Conservation (phyloP, 768 basidiomycete genomes). For the Tricholoma terreum region DNA sequence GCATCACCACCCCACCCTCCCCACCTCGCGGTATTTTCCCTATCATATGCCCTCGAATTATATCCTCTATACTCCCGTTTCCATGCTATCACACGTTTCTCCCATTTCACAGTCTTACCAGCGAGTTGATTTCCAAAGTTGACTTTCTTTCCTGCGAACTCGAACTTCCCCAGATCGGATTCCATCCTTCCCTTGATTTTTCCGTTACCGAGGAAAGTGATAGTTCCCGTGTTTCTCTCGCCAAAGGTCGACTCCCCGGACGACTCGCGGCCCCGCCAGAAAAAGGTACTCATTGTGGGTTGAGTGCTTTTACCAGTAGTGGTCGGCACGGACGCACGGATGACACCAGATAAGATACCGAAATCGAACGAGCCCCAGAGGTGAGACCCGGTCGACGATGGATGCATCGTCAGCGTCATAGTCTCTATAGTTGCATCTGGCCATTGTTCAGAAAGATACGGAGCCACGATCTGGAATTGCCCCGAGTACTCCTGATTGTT, state of each 20-base stretch:
- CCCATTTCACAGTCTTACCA: conserved; percentile 6
- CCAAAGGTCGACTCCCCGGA: conserved; percentile 15
- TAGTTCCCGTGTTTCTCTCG: conserved; percentile 13
- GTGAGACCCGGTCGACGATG: conserved; percentile 21
- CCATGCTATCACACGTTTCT: conserved; percentile 15
- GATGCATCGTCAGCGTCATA: conserved; percentile 19
- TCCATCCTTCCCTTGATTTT: conserved; percentile 18
- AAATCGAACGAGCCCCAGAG: conserved; percentile 27
- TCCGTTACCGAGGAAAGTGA: conserved; percentile 22
- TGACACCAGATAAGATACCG: conserved; percentile 21
- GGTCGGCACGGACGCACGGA: conserved; percentile 13
- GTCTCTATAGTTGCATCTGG: neutral
- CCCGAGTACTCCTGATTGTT: neutral
- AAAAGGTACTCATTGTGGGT: too few species aligned
- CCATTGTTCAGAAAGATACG: conserved; percentile 18
- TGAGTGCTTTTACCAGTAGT: conserved; percentile 12
- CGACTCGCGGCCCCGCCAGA: conserved; percentile 23
- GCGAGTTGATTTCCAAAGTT: neutral
- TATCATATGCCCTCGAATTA: conserved; percentile 17
- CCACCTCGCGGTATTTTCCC: conserved; percentile 17
- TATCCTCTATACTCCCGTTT: conserved; percentile 19
- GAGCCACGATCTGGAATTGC: conserved; percentile 17
- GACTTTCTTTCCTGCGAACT: conserved; percentile 18
- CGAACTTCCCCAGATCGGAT: conserved; percentile 12
- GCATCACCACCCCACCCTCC: conserved; percentile 15